Percentiles rank a stretch among this genome's conserved stretches.
Evolutionary conservation across 164 flowering plant species (phyloP).

Genomic region (Aristolochia californica): DNA sequence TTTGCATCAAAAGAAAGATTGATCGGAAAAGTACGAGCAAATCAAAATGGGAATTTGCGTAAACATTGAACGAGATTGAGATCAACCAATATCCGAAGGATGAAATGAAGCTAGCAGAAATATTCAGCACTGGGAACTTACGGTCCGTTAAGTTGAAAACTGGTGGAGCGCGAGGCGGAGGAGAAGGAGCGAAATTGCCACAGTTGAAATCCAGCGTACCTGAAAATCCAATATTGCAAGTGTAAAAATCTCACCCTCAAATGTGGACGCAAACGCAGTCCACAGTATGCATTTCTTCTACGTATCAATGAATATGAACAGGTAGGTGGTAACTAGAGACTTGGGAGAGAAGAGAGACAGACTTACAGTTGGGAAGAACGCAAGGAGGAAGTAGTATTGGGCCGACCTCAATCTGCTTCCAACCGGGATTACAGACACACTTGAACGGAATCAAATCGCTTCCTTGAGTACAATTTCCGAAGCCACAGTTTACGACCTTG

Average conservation of each 20-base stretch:
- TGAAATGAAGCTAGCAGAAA: too few relatives aligned
- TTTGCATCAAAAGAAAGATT: too few relatives aligned
- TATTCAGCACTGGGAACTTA: too few relatives aligned
- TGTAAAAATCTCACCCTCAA: neutral
- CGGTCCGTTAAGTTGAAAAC: neutral
- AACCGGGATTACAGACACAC: neutral
- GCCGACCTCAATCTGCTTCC: neutral
- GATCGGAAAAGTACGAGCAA: too few relatives aligned
- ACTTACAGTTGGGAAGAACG: conserved; percentile 1
- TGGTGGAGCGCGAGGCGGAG: neutral
- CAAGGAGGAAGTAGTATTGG: neutral
- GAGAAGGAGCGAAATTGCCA: neutral
- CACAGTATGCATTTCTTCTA: too few relatives aligned
- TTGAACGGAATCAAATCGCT: neutral
- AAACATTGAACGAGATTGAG: too few relatives aligned
- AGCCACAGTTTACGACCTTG: neutral
- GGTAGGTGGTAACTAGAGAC: neutral
- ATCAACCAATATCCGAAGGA: too few relatives aligned
- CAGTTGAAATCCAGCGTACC: neutral
- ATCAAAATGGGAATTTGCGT: neutral
- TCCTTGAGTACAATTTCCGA: conserved; percentile 1
- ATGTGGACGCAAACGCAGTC: too few relatives aligned
- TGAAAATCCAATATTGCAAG: neutral
- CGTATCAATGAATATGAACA: neutral
- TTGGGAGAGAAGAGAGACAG: neutral